These are phyloP conservation scores for Trichoderma polysporum DNA, from an alignment of 2,329 filamentous ascomycete species.

Conservation along the genomic window DNA sequence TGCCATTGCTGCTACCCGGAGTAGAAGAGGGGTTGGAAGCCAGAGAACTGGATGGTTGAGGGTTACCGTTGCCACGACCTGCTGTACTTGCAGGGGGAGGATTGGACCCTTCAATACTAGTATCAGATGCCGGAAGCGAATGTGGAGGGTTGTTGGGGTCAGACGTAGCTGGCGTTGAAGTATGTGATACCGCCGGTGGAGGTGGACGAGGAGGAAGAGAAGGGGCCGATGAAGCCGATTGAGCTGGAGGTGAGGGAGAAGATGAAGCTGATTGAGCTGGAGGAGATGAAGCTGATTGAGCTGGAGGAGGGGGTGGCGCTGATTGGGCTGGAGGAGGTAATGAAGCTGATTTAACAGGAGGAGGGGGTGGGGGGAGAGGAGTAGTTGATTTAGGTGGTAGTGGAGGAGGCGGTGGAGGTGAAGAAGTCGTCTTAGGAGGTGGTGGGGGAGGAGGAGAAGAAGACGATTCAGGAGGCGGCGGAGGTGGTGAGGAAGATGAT, in stretches of 20 bases:
- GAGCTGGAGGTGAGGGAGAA: neutral
- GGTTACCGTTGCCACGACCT: neutral
- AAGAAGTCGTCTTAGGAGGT: too few species aligned
- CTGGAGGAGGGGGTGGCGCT: neutral
- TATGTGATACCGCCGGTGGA: neutral
- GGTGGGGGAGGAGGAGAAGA: too few species aligned
- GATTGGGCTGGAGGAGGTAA: neutral
- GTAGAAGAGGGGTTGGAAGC: neutral
- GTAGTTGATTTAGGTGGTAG: too few species aligned
- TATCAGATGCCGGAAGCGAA: neutral
- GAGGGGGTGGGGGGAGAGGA: neutral
- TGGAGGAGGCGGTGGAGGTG: too few species aligned
- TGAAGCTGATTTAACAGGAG: neutral
- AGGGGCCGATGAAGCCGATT: neutral
- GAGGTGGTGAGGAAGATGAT: neutral
- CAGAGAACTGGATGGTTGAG: neutral
- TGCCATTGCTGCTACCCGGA: neutral
- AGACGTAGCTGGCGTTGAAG: neutral
- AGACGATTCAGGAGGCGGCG: neutral
- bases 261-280: neutral
- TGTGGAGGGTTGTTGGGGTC: neutral
- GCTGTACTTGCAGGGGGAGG: neutral
- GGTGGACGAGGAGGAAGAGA: neutral
- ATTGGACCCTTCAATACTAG: neutral
- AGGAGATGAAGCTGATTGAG: neutral